These are phyloP conservation scores for Magnolia changhungtana DNA, from an alignment of 164 flowering plant species.

Conservation along the genomic window DNA sequence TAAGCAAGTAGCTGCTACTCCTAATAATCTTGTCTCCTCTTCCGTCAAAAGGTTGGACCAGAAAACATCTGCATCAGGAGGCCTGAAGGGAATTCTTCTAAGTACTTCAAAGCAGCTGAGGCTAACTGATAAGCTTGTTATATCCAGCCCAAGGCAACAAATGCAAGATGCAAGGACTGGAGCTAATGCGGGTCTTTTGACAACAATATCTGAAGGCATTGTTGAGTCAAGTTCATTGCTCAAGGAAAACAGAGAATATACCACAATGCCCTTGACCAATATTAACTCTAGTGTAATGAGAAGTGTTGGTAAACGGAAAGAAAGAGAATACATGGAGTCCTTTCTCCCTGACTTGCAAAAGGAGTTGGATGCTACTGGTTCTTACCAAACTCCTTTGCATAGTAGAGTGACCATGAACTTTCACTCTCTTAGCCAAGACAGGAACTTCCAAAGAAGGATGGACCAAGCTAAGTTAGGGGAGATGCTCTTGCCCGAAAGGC, in stretches of 20 bases:
- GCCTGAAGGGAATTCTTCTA: conserved; percentile 11
- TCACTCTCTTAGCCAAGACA: conserved; percentile 20
- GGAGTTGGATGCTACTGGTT: conserved; percentile 16
- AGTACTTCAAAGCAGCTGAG: conserved; percentile 18
- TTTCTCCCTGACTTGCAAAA: conserved; percentile 18
- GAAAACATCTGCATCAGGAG: conserved; percentile 19
- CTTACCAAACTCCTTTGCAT: conserved; percentile 19
- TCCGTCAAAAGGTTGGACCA: conserved; percentile 23
- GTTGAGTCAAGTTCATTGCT: conserved; percentile 11
- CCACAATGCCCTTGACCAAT: conserved; percentile 9
- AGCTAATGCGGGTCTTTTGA: conserved; percentile 13
- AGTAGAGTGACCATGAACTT: conserved; percentile 9
- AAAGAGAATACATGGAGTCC: conserved; percentile 10
- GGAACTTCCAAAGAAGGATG: conserved; percentile 14
- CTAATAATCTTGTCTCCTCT: conserved; percentile 26
- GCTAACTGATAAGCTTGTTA: conserved; percentile 9
- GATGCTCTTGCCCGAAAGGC: conserved; percentile 13
- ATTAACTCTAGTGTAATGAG: neutral
- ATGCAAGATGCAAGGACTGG: conserved; percentile 11
- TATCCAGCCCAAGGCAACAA: conserved; percentile 12
- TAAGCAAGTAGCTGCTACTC: conserved; percentile 7
- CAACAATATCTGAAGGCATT: conserved; percentile 15
- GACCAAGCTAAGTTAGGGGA: conserved; percentile 17
- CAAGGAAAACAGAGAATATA: conserved; percentile 4
- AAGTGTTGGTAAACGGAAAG: conserved; percentile 7